Percentiles rank a stretch among this genome's conserved stretches.
Evolutionary conservation across 164 flowering plant species (phyloP).

Genomic region (Platanus orientalis): DNA sequence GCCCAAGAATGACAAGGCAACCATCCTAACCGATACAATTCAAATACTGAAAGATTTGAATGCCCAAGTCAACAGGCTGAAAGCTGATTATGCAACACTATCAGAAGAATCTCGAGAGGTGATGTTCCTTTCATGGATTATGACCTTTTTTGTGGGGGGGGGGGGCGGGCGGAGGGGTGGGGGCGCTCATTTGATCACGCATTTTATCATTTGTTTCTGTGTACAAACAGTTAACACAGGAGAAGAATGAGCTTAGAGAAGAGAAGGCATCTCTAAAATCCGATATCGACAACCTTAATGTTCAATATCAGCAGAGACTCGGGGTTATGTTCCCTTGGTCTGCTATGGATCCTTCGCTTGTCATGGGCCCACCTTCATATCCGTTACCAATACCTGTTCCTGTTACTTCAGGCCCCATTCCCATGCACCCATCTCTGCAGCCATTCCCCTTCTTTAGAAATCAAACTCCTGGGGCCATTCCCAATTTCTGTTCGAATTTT

Average conservation of each 20-base stretch:
- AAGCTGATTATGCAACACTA: conserved; percentile 60
- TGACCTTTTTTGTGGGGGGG: neutral
- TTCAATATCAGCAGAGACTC: conserved; percentile 73
- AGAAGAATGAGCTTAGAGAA: conserved; percentile 93
- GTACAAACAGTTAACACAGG: conserved; percentile 65
- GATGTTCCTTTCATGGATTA: conserved; percentile 8
- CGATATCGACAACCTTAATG: conserved; percentile 70
- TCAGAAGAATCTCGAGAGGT: conserved; percentile 94
- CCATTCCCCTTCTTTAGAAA: conserved; percentile 60
- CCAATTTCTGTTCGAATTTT: conserved; percentile 41
- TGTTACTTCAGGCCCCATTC: conserved; percentile 62
- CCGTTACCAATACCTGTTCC: conserved; percentile 70
- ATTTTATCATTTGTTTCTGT: conserved; percentile 1
- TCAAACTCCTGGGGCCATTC: conserved; percentile 39
- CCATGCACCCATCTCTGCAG: conserved; percentile 82
- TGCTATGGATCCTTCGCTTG: conserved; percentile 67
- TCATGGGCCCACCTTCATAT: conserved; percentile 72
- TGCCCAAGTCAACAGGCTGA: conserved; percentile 71
- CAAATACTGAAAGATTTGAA: conserved; percentile 84
- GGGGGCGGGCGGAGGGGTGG: no score
- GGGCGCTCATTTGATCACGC: conserved; percentile 1
- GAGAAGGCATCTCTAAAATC: conserved; percentile 82
- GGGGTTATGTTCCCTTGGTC: conserved; percentile 76
- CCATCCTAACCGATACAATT: conserved; percentile 78
- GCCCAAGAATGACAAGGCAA: conserved; percentile 92